Conservation (phyloP, 2,329 filamentous ascomycete species). For the Amphichorda felina region DNA sequence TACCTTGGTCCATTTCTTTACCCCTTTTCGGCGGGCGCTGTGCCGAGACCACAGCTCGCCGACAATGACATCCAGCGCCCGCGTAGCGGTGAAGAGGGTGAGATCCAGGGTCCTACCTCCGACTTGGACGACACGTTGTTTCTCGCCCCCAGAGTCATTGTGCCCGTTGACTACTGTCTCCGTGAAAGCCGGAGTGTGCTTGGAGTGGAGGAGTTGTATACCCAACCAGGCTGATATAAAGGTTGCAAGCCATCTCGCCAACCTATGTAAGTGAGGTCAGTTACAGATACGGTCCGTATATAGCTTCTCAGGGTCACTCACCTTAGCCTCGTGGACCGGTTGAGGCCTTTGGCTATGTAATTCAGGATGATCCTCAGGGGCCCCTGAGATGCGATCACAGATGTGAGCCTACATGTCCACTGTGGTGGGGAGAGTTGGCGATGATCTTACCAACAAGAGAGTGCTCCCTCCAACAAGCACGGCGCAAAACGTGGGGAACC, state of each 20-base stretch:
- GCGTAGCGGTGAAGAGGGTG: constrained; percentile 63
- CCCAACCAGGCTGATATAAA: constrained; percentile 48
- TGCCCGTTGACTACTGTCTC: background rate
- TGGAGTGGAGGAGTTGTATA: constrained; percentile 44
- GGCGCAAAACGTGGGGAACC: constrained; percentile 53
- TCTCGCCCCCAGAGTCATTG: background rate
- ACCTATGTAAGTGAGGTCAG: constrained; percentile 20
- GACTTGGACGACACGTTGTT: constrained; percentile 6
- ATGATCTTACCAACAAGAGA: constrained; percentile 39
- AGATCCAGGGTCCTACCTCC: constrained; percentile 72
- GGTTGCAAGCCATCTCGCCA: constrained; percentile 44
- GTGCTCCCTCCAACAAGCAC: constrained; percentile 47
- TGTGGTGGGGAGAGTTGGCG: background rate
- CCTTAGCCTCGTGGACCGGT: background rate
- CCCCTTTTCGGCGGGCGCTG: constrained; percentile 28
- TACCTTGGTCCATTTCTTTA: constrained; percentile 35
- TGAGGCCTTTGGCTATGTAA: background rate
- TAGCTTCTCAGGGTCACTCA: background rate
- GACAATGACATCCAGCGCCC: constrained; percentile 61
- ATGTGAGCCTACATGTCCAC: too few relatives aligned
- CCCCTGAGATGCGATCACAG: background rate
- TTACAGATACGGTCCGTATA: too few relatives aligned
- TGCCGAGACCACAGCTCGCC: constrained; percentile 51
- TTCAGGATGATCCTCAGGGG: too few relatives aligned
- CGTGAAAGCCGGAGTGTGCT: constrained; percentile 24